Conservation (phyloP, 768 basidiomycete species). For the Chalciporus piperatus region DNA sequence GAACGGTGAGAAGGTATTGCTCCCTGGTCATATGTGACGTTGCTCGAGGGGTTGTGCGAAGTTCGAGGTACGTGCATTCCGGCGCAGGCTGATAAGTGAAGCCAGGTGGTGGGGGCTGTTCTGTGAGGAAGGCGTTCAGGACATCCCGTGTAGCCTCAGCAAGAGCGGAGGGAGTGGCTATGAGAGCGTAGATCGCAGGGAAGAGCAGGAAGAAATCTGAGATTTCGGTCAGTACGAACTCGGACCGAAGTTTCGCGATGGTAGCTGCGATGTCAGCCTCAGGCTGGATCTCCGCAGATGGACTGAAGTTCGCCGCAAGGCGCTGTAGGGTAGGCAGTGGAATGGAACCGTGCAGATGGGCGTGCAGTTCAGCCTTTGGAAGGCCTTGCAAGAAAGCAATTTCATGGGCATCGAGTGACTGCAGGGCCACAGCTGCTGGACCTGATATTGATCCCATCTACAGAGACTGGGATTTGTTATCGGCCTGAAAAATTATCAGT, state of each 20-base stretch:
- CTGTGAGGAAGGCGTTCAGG: constrained; percentile 54
- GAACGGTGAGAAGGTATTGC: constrained; percentile 62
- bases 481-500: not conserved
- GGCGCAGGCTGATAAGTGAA: constrained; percentile 36
- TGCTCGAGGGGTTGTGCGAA: constrained; percentile 75
- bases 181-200: constrained; percentile 76
- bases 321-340: constrained; percentile 61
- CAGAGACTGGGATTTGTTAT: not conserved
- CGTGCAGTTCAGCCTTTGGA: constrained; percentile 84
- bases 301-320: constrained; percentile 47
- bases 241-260: constrained; percentile 39
- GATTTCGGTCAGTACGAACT: constrained; percentile 48
- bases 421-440: constrained; percentile 48
- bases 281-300: constrained; percentile 25
- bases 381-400: constrained; percentile 57
- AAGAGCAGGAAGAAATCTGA: constrained; percentile 74
- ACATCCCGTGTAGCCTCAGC: constrained; percentile 61
- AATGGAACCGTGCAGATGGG: constrained; percentile 83
- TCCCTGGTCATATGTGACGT: constrained; percentile 56
- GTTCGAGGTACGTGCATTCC: constrained; percentile 72
- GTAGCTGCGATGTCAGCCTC: constrained; percentile 42
- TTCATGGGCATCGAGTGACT: constrained; percentile 49
- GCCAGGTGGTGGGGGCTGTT: constrained; percentile 20
- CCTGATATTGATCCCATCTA: constrained; percentile 20
- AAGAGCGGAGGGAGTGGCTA: constrained; percentile 56